A percentile compares a stretch with the other conserved stretches of the same genome.
Evolutionary conservation across 2,329 filamentous ascomycete species (phyloP).

Genomic region (Xylariaceae sp.): DNA sequence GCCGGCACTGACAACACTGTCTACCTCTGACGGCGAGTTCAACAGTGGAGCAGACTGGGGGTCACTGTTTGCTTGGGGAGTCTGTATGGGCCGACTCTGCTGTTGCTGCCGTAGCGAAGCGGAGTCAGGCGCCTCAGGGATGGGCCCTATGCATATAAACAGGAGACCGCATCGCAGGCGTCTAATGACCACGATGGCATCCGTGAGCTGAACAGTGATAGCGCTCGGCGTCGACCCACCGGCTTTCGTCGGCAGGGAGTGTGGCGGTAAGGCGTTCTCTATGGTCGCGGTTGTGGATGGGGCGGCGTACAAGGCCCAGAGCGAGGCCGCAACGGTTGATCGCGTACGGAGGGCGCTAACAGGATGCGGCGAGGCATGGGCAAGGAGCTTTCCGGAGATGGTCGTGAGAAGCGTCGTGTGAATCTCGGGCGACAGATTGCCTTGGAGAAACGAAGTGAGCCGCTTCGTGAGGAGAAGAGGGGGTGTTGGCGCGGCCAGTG

Average conservation of each 20-base stretch:
- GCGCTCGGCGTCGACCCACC: constrained; percentile 31
- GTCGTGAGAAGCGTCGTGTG: constrained; percentile 57
- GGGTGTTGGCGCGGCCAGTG: constrained; percentile 39
- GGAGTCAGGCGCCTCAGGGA: constrained; percentile 14
- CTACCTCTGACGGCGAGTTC: constrained; percentile 40
- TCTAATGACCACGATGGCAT: constrained; percentile 54
- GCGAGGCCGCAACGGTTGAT: constrained; percentile 57
- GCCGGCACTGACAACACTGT: constrained; percentile 43
- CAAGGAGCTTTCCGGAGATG: constrained; percentile 57
- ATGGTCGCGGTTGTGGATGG: constrained; percentile 38
- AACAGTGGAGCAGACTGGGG: constrained; percentile 32
- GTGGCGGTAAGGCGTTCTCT: constrained; percentile 37
- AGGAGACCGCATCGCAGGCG: constrained; percentile 54
- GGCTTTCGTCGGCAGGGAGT: constrained; percentile 7
- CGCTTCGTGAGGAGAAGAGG: constrained; percentile 61
- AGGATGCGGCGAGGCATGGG: constrained; percentile 52
- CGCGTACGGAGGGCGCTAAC: constrained; percentile 56
- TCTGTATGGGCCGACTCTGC: constrained; percentile 22
- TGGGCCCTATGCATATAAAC: constrained; percentile 53
- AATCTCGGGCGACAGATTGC: constrained; percentile 52
- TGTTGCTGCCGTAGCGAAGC: constrained; percentile 20
- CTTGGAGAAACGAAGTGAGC: constrained; percentile 56
- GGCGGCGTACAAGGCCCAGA: constrained; percentile 53
- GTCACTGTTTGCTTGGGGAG: constrained; percentile 20
- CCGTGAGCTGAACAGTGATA: constrained; percentile 55